Evolutionary conservation across 164 flowering plant genomes (phyloP).

Genomic region (Litsea cubeba): DNA sequence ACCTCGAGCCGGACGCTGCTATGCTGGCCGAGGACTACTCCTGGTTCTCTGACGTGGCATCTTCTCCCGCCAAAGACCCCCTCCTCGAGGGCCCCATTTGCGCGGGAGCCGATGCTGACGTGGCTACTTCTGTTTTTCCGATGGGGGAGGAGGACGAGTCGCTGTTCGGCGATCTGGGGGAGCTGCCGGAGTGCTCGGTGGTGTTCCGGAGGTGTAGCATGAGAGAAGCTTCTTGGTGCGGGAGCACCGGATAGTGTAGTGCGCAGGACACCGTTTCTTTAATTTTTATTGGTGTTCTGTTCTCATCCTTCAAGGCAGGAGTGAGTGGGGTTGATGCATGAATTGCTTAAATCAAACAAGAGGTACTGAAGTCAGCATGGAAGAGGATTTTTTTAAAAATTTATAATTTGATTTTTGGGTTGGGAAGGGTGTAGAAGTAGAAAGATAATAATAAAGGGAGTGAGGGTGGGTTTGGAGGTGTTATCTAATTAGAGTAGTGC

Average conservation of each 20-base stretch:
- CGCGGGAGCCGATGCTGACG: conserved; percentile 27
- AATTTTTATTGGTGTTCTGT: not conserved
- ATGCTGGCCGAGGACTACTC: conserved; percentile 25
- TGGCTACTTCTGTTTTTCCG: conserved; percentile 28
- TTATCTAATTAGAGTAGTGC: conserved; percentile 4
- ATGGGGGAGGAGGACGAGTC: conserved; percentile 71
- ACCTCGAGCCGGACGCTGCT: conserved; percentile 29
- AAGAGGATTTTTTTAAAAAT: not conserved
- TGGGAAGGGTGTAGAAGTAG: conserved; percentile 21
- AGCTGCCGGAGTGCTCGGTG: conserved; percentile 76
- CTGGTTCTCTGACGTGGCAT: conserved; percentile 26
- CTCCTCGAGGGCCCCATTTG: conserved; percentile 51
- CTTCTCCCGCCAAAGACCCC: conserved; percentile 24
- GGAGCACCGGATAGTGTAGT: conserved; percentile 30
- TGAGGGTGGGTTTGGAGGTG: not conserved
- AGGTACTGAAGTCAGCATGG: conserved; percentile 13
- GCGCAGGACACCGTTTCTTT: not conserved
- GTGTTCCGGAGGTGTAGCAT: conserved; percentile 47
- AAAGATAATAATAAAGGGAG: not conserved
- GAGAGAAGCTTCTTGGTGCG: conserved; percentile 33
- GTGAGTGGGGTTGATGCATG: too few species aligned
- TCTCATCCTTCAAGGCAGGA: not conserved
- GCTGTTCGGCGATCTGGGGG: conserved; percentile 80
- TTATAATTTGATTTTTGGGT: not conserved
- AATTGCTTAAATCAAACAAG: conserved; percentile 21